These are phyloP conservation scores for Castanea crenata DNA, from an alignment of 306 rosid species.

Conservation along the genomic window DNA sequence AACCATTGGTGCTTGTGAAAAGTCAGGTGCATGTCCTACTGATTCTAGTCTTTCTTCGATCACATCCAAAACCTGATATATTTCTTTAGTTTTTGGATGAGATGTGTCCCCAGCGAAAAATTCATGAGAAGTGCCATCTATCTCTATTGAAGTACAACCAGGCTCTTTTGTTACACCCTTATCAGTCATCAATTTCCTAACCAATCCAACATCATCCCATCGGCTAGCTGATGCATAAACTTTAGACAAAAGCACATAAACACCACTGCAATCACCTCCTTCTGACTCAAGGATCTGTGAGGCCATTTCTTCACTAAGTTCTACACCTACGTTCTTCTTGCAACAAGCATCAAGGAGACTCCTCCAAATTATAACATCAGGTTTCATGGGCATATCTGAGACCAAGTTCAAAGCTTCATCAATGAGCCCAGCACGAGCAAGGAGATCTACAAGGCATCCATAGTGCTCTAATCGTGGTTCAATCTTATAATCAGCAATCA, in stretches of 20 bases:
- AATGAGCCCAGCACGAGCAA: conserved; percentile 58
- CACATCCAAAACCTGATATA: conserved; percentile 42
- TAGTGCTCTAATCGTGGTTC: conserved; percentile 71
- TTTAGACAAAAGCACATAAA: conserved; percentile 69
- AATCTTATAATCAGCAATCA: conserved; percentile 49
- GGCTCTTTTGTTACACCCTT: conserved; percentile 66
- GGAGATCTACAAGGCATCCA: conserved; percentile 82
- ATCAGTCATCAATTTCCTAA: conserved; percentile 67
- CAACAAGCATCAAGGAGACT: conserved; percentile 73
- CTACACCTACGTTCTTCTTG: conserved; percentile 61
- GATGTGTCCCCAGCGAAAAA: conserved; percentile 81
- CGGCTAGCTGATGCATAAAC: conserved; percentile 66
- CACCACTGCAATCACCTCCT: conserved; percentile 53
- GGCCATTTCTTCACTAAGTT: conserved; percentile 68
- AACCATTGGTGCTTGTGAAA: conserved; percentile 54
- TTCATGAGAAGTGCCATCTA: conserved; percentile 63
- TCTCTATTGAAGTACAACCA: conserved; percentile 70
- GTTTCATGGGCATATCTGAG: conserved; percentile 62
- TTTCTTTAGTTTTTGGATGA: conserved; percentile 54
- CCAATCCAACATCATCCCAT: conserved; percentile 69
- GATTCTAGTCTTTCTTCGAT: conserved; percentile 49
- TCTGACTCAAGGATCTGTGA: conserved; percentile 48
- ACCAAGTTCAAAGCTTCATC: conserved; percentile 65
- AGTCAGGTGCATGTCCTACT: conserved; percentile 47
- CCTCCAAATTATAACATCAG: conserved; percentile 85